These are phyloP conservation scores for Aspergillus sp. DNA, from an alignment of 2,329 filamentous ascomycete genomes.

Conservation along the genomic window DNA sequence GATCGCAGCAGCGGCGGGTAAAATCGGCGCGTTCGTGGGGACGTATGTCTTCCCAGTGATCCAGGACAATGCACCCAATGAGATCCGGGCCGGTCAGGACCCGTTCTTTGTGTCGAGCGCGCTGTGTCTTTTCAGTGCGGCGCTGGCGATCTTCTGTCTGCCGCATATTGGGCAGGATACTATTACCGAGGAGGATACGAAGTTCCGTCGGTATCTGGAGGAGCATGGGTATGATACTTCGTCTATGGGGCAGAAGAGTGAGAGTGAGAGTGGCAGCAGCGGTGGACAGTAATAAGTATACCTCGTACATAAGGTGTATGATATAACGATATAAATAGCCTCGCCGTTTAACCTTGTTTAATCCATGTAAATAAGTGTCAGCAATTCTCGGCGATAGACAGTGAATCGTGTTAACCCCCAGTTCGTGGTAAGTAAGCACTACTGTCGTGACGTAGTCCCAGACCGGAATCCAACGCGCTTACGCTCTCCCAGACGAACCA, in stretches of 20 bases:
- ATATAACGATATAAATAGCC: no score
- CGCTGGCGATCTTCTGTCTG: constrained; percentile 64
- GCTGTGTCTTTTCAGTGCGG: constrained; percentile 73
- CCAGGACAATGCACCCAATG: constrained; percentile 54
- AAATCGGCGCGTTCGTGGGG: constrained; percentile 72
- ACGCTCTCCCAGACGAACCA: no score
- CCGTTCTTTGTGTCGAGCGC: constrained; percentile 84
- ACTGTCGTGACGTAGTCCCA: no score
- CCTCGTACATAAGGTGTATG: no score
- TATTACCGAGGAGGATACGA: constrained; percentile 72
- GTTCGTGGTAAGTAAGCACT: no score
- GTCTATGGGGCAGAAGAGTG: constrained; percentile 47
- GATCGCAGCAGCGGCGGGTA: constrained; percentile 47
- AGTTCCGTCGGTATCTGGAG: constrained; percentile 73
- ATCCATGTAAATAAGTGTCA: no score
- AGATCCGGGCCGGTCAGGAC: constrained; percentile 68
- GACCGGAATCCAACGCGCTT: no score
- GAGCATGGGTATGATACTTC: constrained; percentile 73
- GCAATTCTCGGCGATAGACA: no score
- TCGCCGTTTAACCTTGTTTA: no score
- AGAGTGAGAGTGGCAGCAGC: no score
- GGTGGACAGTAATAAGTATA: no score
- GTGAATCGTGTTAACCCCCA: no score
- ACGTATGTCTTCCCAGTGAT: constrained; percentile 79
- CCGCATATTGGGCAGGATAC: constrained; percentile 76